These are phyloP conservation scores for Asterophora parasitica DNA, from an alignment of 768 basidiomycete species.

Conservation along the genomic window DNA sequence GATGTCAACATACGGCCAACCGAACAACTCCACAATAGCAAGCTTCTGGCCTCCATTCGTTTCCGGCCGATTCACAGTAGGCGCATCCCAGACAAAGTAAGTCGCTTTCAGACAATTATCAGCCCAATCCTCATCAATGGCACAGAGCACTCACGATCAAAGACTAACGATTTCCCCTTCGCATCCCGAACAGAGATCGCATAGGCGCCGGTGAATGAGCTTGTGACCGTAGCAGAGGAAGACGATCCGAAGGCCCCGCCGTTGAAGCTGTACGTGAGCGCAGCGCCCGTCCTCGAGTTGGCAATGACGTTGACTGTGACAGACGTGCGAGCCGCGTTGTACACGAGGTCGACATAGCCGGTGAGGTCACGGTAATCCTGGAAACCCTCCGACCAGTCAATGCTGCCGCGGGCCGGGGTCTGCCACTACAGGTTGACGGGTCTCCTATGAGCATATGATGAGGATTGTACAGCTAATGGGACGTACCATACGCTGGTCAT, in stretches of 20 bases:
- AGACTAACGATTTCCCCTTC: constrained; percentile 1
- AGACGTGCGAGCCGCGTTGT: constrained; percentile 5
- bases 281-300: constrained; percentile 1
- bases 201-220: constrained; percentile 1
- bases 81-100: constrained; percentile 5
- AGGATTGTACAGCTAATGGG: background rate
- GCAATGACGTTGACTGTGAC: constrained; percentile 4
- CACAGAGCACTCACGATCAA: constrained; percentile 1
- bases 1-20: constrained; percentile 6
- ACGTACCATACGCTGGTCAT: constrained; percentile 5
- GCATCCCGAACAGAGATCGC: constrained; percentile 2
- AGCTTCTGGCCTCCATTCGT: constrained; percentile 7
- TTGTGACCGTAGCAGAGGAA: background rate
- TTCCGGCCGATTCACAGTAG: background rate
- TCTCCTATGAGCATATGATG: background rate
- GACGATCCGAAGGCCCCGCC: background rate
- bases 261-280: constrained; percentile 3
- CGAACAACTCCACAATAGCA: constrained; percentile 6
- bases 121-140: background rate
- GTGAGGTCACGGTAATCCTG: constrained; percentile 6
- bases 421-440: background rate
- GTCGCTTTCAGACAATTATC: background rate
- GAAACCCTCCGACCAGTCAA: constrained; percentile 4
- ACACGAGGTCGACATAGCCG: constrained; percentile 4
- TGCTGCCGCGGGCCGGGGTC: background rate